Evolutionary conservation across 495 filamentous ascomycete species (phyloP), one percentile per base, ranked within the genome.

Genomic region (Neurospora sp.): DNA sequence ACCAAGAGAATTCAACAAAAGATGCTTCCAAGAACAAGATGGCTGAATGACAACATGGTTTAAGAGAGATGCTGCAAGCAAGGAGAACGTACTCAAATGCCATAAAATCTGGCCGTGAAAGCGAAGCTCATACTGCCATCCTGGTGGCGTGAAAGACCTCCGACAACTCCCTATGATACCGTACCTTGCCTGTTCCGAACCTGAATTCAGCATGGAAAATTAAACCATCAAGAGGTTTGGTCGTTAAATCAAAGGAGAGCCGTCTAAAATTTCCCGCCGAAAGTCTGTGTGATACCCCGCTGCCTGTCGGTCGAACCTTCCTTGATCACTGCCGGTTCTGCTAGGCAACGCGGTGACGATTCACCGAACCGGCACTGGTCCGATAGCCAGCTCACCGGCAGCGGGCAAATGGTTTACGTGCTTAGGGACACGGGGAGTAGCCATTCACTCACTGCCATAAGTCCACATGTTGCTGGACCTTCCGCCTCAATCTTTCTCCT

Each of bases 371-470:
- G 42, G 42, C 42, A 45, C 0, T 3, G 42, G 42, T 0, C 18
- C 42, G 42, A 9, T 45, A 45, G 42, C 42, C 8, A 45, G 8
- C 42, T 45, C 42, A n/a, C 18, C 18, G 18, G 42, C 18, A n/a
- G 18, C 8, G 42, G 42, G 2, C 8, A 20, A 4, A 45, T 45
- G 8, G 8, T 7, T 20, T 3, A 47, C n/a, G 44, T 47, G 44
- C 7, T 47, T 10, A 1, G 8, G 0, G 8, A 1, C 8, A 20
- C 8, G 0, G 20, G 45, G 0, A 0, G 9, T 8, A 22, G 1
- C 45, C 45, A 53, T 53, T 53, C 45, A 53, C n/a, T 12, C 4
- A 4, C 9, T 8, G 4, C 1, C n/a, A 22, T 4, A 22, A 7
- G 45, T 12, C 20, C 9, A 22, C 45, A 53, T 12, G 4, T 53